Percentiles rank a stretch among this genome's conserved stretches.
Evolutionary conservation across 805 yeast genomes (phyloP).

Genomic region (Yarrowia yakushimensis): DNA sequence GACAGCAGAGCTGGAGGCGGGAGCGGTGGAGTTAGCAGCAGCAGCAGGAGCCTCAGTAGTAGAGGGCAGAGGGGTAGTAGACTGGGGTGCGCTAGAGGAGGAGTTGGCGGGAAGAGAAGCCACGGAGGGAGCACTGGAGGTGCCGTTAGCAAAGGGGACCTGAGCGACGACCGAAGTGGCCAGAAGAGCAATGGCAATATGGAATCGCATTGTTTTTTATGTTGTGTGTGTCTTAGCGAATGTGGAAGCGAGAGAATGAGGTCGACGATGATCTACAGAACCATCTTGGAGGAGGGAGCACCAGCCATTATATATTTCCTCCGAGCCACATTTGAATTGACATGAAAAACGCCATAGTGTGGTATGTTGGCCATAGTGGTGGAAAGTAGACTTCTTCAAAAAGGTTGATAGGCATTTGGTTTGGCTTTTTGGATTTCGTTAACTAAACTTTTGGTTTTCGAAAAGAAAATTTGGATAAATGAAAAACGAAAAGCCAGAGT

Average conservation of each 20-base stretch:
- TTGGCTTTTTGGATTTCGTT: neutral
- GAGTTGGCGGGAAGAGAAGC: neutral
- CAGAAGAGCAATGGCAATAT: neutral
- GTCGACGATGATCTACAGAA: neutral
- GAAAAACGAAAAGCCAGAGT: neutral
- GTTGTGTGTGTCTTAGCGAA: neutral
- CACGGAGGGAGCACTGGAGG: neutral
- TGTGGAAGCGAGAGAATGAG: conserved; percentile 3
- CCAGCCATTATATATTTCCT: neutral
- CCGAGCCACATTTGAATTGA: too few relatives aligned
- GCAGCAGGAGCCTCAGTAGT: neutral
- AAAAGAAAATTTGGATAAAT: neutral
- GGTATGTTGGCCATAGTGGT: neutral
- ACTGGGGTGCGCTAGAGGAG: neutral
- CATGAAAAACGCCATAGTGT: neutral
- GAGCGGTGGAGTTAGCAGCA: neutral
- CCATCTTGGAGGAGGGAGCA: neutral
- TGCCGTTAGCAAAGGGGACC: neutral
- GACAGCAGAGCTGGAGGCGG: neutral
- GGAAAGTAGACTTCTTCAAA: neutral
- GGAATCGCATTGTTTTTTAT: neutral
- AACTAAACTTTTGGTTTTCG: neutral
- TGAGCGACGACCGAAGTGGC: neutral
- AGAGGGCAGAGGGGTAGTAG: neutral
- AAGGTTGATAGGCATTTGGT: neutral